Conservation (phyloP, 306 rosid species). For the Medicago truncatula region MtrunA17r5.0-ANR NC_053043.1:1212001-1212500, state of each 20-base stretch:
- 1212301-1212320: conserved; percentile 70
- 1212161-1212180: conserved; percentile 71
- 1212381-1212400: conserved; percentile 48
- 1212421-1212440: background rate
- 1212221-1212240: conserved; percentile 69
- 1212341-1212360: conserved; percentile 38
- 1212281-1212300: conserved; percentile 92
- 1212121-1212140: conserved; percentile 77
- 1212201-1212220: conserved; percentile 82
- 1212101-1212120: conserved; percentile 84
- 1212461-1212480: conserved; percentile 13
- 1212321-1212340: conserved; percentile 38
- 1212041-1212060: conserved; percentile 88
- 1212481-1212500: background rate
- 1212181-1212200: conserved; percentile 72
- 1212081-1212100: conserved; percentile 88
- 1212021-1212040: conserved; percentile 93
- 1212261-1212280: conserved; percentile 87
- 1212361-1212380: conserved; percentile 38
- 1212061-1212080: conserved; percentile 79
- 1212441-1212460: conserved; percentile 7
- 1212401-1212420: conserved; percentile 30
- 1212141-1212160: conserved; percentile 81
- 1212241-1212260: conserved; percentile 85
- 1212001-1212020: conserved; percentile 74